Evolutionary conservation across 129 eudicot genomes (phyloP).

Genomic region (Calendula officinalis): DNA sequence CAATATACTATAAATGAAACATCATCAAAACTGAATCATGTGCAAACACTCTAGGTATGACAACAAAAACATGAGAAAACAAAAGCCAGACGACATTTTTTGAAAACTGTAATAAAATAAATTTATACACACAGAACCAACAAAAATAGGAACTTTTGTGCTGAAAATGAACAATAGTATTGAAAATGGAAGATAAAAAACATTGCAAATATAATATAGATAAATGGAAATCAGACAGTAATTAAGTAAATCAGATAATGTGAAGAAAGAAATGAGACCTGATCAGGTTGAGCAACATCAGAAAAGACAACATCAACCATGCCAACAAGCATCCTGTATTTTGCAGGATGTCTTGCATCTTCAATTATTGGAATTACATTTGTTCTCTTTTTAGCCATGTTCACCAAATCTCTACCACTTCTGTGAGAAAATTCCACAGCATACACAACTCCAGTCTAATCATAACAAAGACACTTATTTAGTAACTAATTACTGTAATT

Average conservation of each 20-base stretch:
- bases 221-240: too few species aligned
- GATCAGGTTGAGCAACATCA: constrained; percentile 99
- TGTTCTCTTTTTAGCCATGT: constrained; percentile 92
- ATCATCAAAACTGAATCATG: neutral
- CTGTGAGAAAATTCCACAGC: constrained; percentile 96
- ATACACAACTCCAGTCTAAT: constrained; percentile 79
- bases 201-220: neutral
- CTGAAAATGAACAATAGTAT: neutral
- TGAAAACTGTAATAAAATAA: neutral
- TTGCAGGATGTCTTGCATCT: constrained; percentile 98
- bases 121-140: neutral
- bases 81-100: neutral
- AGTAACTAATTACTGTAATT: neutral
- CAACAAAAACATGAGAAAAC: neutral
- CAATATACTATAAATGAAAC: too few species aligned
- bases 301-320: constrained; percentile 98
- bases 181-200: neutral
- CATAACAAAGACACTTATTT: neutral
- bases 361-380: constrained; percentile 97
- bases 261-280: constrained; percentile 42
- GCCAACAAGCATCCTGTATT: constrained; percentile 92
- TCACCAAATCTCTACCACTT: constrained; percentile 95
- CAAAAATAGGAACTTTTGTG: neutral
- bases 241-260: neutral
- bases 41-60: neutral